phyloP scores from a whole-genome alignment of 73 alveolate genomes.

The Urostyla sp. region DNA sequence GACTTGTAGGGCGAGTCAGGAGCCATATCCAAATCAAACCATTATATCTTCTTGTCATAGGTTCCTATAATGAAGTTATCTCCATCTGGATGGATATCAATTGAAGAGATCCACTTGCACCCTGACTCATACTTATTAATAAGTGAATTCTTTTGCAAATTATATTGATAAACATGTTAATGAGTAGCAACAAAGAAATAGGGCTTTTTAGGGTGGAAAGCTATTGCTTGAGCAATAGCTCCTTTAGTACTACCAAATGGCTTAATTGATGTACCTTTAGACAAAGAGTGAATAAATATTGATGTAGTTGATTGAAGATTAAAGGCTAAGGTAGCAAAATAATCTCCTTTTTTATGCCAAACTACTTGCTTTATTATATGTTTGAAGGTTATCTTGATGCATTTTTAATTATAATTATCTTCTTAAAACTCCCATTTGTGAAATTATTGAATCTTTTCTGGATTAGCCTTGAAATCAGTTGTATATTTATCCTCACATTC shows the following conservation, averaged over 20 bases:
- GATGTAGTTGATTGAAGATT: slow-evolving; percentile 82
- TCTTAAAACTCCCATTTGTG: slow-evolving; percentile 8
- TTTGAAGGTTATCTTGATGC: slow-evolving; percentile 38
- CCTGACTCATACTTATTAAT: slow-evolving; percentile 89
- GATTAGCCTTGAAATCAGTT: not conserved
- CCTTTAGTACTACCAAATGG: slow-evolving; percentile 94
- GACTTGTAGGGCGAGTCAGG: slow-evolving; percentile 88
- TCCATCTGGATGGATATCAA: slow-evolving; percentile 95
- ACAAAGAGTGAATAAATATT: slow-evolving; percentile 90
- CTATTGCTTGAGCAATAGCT: slow-evolving; percentile 84
- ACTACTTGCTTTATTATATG: slow-evolving; percentile 43
- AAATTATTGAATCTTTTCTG: slow-evolving; percentile 33
- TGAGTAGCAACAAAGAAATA: slow-evolving; percentile 92
- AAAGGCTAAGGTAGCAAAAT: slow-evolving; percentile 92
- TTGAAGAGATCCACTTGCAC: slow-evolving; percentile 83
- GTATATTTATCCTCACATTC: slow-evolving; percentile 6
- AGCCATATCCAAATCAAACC: slow-evolving; percentile 97
- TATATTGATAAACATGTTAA: slow-evolving; percentile 89
- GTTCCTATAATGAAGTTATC: slow-evolving; percentile 95
- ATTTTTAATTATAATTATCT: not conserved
- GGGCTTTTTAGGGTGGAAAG: slow-evolving; percentile 96
- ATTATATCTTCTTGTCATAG: slow-evolving; percentile 93
- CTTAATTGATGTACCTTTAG: slow-evolving; percentile 88
- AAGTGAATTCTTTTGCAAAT: slow-evolving; percentile 89
- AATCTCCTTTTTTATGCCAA: slow-evolving; percentile 92